Evolutionary conservation across 495 filamentous ascomycete genomes (phyloP).

Genomic region (Penicillium maclennaniae): DNA sequence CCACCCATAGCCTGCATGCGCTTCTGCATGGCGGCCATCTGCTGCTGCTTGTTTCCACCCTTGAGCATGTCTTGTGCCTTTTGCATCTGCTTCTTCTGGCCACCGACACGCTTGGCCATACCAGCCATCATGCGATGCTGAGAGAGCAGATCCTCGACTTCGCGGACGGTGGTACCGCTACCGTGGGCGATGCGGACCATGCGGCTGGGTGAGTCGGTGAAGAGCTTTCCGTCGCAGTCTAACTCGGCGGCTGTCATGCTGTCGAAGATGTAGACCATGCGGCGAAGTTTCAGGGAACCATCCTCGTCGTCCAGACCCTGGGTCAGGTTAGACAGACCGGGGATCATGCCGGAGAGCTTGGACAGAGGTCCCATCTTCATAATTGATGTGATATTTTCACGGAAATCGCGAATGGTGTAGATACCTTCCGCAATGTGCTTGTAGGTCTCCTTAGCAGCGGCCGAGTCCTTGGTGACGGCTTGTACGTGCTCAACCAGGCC

Average conservation of each 20-base stretch:
- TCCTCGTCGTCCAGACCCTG: slow-evolving; percentile 96
- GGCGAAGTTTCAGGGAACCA: slow-evolving; percentile 83
- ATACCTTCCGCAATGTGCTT: slow-evolving; percentile 96
- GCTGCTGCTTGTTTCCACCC: slow-evolving; percentile 82
- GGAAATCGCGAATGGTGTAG: slow-evolving; percentile 90
- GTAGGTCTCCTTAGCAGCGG: slow-evolving; percentile 87
- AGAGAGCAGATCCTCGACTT: slow-evolving; percentile 95
- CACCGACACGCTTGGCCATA: slow-evolving; percentile 98
- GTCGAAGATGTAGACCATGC: slow-evolving; percentile 99
- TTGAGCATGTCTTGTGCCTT: slow-evolving; percentile 86
- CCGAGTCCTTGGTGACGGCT: slow-evolving; percentile 80
- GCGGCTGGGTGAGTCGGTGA: slow-evolving; percentile 85
- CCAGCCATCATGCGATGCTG: slow-evolving; percentile 99
- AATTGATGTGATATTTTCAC: slow-evolving; percentile 93
- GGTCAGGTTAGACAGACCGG: slow-evolving; percentile 88
- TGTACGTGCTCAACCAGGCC: slow-evolving; percentile 97
- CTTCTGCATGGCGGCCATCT: slow-evolving; percentile 97
- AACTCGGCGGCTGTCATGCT: slow-evolving; percentile 94
- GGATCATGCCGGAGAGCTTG: slow-evolving; percentile 99
- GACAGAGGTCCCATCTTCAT: slow-evolving; percentile 99
- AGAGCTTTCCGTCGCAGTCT: slow-evolving; percentile 90
- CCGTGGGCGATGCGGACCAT: slow-evolving; percentile 92
- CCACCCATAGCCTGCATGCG: slow-evolving; percentile 89
- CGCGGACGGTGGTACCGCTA: slow-evolving; percentile 84
- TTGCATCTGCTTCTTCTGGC: slow-evolving; percentile 95